A percentile compares a stretch with the other conserved stretches of the same genome.
These are phyloP conservation scores for Sporothrix pallida DNA, from an alignment of 2,329 filamentous ascomycete species.

Conservation along the genomic window DNA sequence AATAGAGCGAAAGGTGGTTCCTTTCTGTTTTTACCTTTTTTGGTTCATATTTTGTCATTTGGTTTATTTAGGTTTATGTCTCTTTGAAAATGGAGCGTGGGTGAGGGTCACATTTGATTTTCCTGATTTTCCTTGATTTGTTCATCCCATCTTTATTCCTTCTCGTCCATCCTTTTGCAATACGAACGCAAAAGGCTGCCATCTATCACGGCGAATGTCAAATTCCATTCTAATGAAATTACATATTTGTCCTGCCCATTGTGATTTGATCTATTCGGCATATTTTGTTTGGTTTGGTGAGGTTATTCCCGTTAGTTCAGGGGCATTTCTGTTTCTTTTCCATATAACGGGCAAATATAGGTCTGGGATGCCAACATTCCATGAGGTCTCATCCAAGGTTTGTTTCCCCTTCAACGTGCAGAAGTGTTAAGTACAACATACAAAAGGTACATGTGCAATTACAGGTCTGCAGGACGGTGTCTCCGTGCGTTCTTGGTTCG, in stretches of 20 bases:
- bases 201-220: constrained; percentile 17
- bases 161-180: constrained; percentile 8
- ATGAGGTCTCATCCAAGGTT: neutral
- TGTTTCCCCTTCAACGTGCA: constrained; percentile 11
- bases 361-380: constrained; percentile 21
- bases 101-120: constrained; percentile 24
- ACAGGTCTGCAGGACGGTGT: too few species aligned
- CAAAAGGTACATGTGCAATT: too few species aligned
- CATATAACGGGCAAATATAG: constrained; percentile 26
- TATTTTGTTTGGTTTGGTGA: neutral
- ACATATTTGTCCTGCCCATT: neutral
- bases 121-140: constrained; percentile 17
- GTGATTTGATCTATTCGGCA: neutral
- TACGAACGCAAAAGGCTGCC: constrained; percentile 7
- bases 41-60: neutral
- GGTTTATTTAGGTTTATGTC: neutral
- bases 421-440: neutral
- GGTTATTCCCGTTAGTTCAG: constrained; percentile 19
- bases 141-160: neutral
- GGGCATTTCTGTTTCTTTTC: neutral
- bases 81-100: constrained; percentile 19
- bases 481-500: too few species aligned
- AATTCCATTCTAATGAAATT: neutral
- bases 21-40: neutral
- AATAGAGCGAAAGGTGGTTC: constrained; percentile 2